A percentile compares a stretch with the other conserved stretches of the same genome.
phyloP scores from a whole-genome alignment of 352 stramenopile species.

The Phytophthora ramorum region DNA sequence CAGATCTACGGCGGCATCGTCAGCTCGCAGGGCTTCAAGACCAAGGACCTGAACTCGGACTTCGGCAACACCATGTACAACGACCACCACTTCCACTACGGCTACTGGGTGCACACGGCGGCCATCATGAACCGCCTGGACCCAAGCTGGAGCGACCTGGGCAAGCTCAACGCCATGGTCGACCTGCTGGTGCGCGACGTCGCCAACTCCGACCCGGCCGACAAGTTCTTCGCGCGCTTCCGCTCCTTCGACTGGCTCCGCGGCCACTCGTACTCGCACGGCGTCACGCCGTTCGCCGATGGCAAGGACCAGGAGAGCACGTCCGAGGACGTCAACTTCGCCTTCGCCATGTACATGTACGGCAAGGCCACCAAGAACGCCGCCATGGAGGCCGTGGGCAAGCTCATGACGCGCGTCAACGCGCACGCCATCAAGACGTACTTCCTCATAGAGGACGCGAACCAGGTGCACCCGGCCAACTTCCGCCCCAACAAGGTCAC shows the following conservation, averaged over 20 bases:
- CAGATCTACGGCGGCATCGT: constrained; percentile 61
- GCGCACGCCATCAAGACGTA: constrained; percentile 64
- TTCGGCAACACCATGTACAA: constrained; percentile 84
- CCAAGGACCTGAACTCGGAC: constrained; percentile 63
- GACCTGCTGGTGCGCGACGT: constrained; percentile 62
- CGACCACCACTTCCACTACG: constrained; percentile 83
- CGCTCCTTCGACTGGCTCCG: constrained; percentile 74
- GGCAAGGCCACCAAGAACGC: constrained; percentile 53
- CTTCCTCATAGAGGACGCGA: constrained; percentile 61
- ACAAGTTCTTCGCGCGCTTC: constrained; percentile 63
- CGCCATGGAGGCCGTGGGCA: constrained; percentile 36
- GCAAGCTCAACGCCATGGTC: constrained; percentile 48
- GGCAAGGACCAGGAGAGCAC: constrained; percentile 79
- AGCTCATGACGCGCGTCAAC: constrained; percentile 62
- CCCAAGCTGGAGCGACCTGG: constrained; percentile 48
- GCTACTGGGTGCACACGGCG: constrained; percentile 65
- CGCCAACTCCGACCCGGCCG: constrained; percentile 45
- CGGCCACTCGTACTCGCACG: constrained; percentile 77
- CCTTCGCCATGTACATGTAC: constrained; percentile 62
- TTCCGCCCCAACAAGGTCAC: constrained; percentile 77
- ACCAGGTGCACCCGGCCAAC: constrained; percentile 51
- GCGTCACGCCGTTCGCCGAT: constrained; percentile 61
- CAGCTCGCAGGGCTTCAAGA: constrained; percentile 58
- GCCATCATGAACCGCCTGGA: constrained; percentile 59
- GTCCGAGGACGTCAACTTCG: constrained; percentile 75